Base-by-base conservation (phyloP, 176 grass and related monocot genomes). In the Juncus inflexus region DNA sequence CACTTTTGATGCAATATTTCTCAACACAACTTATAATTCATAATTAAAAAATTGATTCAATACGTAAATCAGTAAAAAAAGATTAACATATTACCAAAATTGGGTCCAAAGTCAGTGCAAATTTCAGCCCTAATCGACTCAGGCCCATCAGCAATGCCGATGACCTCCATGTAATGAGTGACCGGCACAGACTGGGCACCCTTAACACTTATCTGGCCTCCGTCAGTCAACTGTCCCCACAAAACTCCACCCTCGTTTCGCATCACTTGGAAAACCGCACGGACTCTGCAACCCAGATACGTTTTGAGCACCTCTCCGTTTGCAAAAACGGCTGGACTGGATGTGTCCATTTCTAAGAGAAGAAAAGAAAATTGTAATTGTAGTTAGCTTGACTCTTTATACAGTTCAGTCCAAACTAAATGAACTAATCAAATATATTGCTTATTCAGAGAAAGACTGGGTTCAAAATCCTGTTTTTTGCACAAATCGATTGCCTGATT, bases 61-160 rank as follows among this genome's bases (percentile, higher is more conserved):
- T 28, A 28, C 19, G 19, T 28, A 28, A 28, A 28, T 47, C 9
- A 58, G 9, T 37, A 50, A 28, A 59, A 59, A 42, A 6, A 61
- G 61, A 75, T 1, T 38, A 73, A 2, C 5, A 70, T 58, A 35
- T 88, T 72, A 97, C 94, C 94, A 65, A 86, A 97, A 75, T 67
- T 72, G 49, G 74, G 40, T 62, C 88, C 94, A 51, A 97, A 97
- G 75, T 97, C 85, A 15, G 77, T 91, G 67, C 85, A 97, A 66
- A 83, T 67, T 74, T 97, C 88, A 55, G 80, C 87, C 45, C 80
- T 66, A 53, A 97, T 84, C 9, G 83, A 74, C 65, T 89, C 82
- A 60, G 62, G 83, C 67, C 68, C 52, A 35, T 91, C 94, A 84
- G 85, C 82, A 37, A 97, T 89, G 15, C 94, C 88, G 39, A 73